Evolutionary conservation across 2,329 filamentous ascomycete genomes (phyloP).

Genomic region (Arthrinium puccinioides): DNA sequence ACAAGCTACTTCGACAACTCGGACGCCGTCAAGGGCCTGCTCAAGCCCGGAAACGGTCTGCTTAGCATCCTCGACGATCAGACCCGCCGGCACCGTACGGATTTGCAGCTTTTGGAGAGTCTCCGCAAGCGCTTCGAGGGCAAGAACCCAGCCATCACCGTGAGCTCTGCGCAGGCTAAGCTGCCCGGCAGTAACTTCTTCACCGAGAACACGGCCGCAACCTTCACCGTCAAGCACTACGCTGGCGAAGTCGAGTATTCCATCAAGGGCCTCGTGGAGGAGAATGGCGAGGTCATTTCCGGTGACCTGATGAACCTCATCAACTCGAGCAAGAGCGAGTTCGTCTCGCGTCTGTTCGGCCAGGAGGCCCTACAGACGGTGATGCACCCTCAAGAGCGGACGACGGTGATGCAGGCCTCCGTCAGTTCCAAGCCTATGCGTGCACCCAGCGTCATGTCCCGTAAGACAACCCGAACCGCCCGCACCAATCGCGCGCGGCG

Average conservation of each 20-base stretch:
- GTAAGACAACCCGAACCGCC: constrained; percentile 48
- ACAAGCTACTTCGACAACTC: constrained; percentile 98
- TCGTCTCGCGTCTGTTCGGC: constrained; percentile 86
- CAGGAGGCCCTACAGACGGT: constrained; percentile 90
- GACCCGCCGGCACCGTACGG: constrained; percentile 79
- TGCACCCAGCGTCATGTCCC: constrained; percentile 85
- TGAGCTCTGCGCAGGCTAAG: constrained; percentile 66
- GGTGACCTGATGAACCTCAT: constrained; percentile 94
- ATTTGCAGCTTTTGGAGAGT: constrained; percentile 85
- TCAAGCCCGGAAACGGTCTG: constrained; percentile 89
- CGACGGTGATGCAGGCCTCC: constrained; percentile 89
- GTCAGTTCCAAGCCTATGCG: constrained; percentile 93
- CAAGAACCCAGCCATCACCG: constrained; percentile 85
- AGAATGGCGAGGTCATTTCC: constrained; percentile 93
- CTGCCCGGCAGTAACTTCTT: constrained; percentile 85
- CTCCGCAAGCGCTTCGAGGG: constrained; percentile 88
- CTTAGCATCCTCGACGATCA: constrained; percentile 95
- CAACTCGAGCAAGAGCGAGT: constrained; percentile 78
- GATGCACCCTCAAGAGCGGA: constrained; percentile 84
- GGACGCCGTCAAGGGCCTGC: constrained; percentile 81
- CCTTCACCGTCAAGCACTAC: constrained; percentile 90
- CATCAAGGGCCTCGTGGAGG: constrained; percentile 78
- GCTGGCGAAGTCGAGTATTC: constrained; percentile 95
- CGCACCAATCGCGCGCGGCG: constrained; percentile 28
- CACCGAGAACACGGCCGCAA: constrained; percentile 71